A percentile compares a stretch with the other conserved stretches of the same genome.
phyloP scores from a whole-genome alignment of 345 rosid genomes.

The Rhodomyrtus tomentosa region DNA sequence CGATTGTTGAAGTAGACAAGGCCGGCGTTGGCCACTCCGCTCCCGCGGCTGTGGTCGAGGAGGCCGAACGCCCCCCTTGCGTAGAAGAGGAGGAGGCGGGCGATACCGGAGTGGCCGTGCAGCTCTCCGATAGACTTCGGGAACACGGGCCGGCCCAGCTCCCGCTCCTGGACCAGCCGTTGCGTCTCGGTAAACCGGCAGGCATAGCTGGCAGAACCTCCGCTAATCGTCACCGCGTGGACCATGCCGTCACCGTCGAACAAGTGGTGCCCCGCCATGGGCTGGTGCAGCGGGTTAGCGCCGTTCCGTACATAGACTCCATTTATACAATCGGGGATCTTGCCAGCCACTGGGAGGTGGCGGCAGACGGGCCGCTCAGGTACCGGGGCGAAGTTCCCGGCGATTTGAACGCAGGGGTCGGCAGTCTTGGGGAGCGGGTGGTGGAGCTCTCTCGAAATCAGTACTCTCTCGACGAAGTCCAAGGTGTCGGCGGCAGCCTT shows the following conservation, averaged over 20 bases:
- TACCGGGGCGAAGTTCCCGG: constrained; percentile 85
- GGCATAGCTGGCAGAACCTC: constrained; percentile 62
- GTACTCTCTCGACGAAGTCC: constrained; percentile 50
- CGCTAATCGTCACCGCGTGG: constrained; percentile 48
- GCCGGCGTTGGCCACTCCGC: constrained; percentile 93
- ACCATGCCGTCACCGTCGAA: constrained; percentile 97
- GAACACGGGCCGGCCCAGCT: constrained; percentile 49
- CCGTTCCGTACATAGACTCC: constrained; percentile 89
- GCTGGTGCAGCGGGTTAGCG: constrained; percentile 79
- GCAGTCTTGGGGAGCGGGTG: constrained; percentile 64
- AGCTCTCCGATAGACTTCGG: constrained; percentile 89
- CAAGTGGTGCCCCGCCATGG: constrained; percentile 76
- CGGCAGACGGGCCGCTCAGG: constrained; percentile 49
- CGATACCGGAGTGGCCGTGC: constrained; percentile 84
- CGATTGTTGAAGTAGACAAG: constrained; percentile 67
- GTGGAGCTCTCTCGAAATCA: constrained; percentile 46
- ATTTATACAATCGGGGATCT: constrained; percentile 61
- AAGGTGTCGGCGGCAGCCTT: constrained; percentile 49
- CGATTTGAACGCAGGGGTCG: constrained; percentile 66
- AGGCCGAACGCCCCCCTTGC: constrained; percentile 66
- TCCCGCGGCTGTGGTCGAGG: constrained; percentile 52
- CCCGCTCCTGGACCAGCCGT: constrained; percentile 44
- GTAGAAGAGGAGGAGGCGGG: constrained; percentile 52
- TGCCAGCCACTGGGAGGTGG: constrained; percentile 42
- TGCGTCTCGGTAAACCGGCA: constrained; percentile 83